phyloP scores from a whole-genome alignment of 805 yeast genomes.

The Suhomyces prunicola region DNA sequence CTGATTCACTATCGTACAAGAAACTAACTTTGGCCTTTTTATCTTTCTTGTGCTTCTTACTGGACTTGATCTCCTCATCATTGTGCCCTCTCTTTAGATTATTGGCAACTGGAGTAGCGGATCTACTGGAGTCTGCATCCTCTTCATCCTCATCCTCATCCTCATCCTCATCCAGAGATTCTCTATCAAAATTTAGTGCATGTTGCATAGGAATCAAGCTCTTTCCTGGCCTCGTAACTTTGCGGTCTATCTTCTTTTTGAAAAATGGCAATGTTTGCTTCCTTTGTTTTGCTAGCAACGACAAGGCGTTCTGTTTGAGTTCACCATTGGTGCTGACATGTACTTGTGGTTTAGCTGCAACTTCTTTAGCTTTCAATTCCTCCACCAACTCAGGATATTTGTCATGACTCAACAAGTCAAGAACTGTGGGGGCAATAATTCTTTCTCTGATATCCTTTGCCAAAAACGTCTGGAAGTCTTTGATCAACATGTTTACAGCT shows the following conservation, averaged over 20 bases:
- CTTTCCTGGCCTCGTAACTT: conserved; percentile 20
- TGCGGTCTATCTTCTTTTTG: conserved; percentile 22
- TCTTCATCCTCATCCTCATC: conserved; percentile 31
- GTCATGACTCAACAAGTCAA: conserved; percentile 57
- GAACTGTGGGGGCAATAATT: conserved; percentile 64
- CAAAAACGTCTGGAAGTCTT: conserved; percentile 61
- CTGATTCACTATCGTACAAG: conserved; percentile 30
- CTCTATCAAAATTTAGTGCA: conserved; percentile 45
- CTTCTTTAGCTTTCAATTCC: conserved; percentile 32
- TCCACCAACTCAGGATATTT: conserved; percentile 50
- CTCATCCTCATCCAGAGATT: conserved; percentile 35
- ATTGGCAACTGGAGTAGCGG: conserved; percentile 31
- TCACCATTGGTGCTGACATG: conserved; percentile 8
- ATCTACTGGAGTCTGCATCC: conserved; percentile 36
- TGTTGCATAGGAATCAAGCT: conserved; percentile 51
- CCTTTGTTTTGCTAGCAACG: conserved; percentile 22
- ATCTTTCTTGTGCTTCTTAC: conserved; percentile 17
- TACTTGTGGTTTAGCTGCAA: conserved; percentile 13
- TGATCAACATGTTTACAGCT: conserved; percentile 54
- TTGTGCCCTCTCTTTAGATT: conserved; percentile 26
- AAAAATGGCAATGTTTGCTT: conserved; percentile 30
- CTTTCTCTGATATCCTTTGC: conserved; percentile 73
- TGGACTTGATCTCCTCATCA: conserved; percentile 11
- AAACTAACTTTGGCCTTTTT: conserved; percentile 27
- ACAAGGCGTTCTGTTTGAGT: conserved; percentile 25